Evolutionary conservation across 2,329 filamentous ascomycete genomes (phyloP).

Genomic region (Kalmusia sp.): DNA sequence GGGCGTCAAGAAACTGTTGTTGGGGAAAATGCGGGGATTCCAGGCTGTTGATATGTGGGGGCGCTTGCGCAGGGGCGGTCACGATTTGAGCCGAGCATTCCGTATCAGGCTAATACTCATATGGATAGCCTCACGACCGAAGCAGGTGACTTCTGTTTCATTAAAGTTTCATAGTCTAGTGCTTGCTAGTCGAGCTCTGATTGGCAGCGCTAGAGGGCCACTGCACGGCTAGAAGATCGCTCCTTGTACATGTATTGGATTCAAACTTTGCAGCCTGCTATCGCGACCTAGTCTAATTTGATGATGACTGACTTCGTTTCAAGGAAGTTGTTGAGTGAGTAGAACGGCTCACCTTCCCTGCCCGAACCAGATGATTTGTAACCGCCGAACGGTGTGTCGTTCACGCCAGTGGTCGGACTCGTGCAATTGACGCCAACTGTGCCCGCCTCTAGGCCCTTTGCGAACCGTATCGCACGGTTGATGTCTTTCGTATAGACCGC

Average conservation of each 20-base stretch:
- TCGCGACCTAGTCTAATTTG: conserved; percentile 29
- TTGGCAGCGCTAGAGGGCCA: neutral
- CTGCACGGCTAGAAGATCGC: neutral
- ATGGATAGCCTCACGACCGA: neutral
- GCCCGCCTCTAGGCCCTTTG: conserved; percentile 49
- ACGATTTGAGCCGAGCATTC: neutral
- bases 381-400: conserved; percentile 52
- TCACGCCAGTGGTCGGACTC: conserved; percentile 30
- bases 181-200: neutral
- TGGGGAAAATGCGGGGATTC: conserved; percentile 23
- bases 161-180: conserved; percentile 4
- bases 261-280: no score
- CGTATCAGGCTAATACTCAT: conserved; percentile 10
- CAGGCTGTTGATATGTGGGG: conserved; percentile 23
- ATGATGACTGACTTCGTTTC: conserved; percentile 45
- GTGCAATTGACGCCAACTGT: conserved; percentile 52
- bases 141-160: neutral
- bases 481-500: conserved; percentile 75
- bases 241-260: no score
- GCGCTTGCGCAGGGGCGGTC: conserved; percentile 20
- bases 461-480: conserved; percentile 47
- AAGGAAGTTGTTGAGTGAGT: conserved; percentile 41
- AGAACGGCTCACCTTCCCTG: conserved; percentile 41
- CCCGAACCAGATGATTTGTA: conserved; percentile 48
- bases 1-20: conserved; percentile 13